Evolutionary conservation across 108 stramenopile genomes (phyloP), one percentile per base, ranked within the genome.

Genomic region (Cyclotella cryptica): DNA sequence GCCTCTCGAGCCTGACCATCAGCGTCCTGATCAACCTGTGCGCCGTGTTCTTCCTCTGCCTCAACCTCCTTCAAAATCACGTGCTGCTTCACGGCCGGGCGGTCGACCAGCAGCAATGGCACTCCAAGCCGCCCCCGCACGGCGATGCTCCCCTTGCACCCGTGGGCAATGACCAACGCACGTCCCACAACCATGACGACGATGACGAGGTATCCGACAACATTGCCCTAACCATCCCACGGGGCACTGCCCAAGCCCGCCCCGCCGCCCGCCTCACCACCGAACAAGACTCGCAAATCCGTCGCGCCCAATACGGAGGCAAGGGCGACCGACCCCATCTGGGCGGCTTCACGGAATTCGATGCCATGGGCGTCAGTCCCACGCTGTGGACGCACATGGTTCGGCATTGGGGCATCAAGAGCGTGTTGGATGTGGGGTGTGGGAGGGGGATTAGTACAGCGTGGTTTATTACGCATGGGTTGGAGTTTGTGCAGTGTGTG

Each of bases 381-480:
- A 22, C 19, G 18, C 43, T 77, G 0, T 93, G 89, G 89, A 75
- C 63, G 15, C 54, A 67, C 57, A 86, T 89, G 84, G 30, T 89
- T 12, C 17, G 58, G 27, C 59, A 85, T 29, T 68, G 73, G 22
- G 87, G 86, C 10, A 71, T 94, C 58, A 86, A 89, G 67, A 81
- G 79, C 7, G 41, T 94, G 0, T 46, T 94, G n/a, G 93, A 94
- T 67, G 84, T 94, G 14, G 93, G 93, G 35, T 94, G 93, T 66
- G 93, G 93, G 3, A 86, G 80, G 64, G 93, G 93, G 0, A 75
- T 81, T 18, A 75, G 72, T 12, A 87, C 90, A 1, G 55, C 71
- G 13, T 94, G 88, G 87, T 94, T 94, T 63, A 54, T 77, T 21
- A 24, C 59, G 10, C 87, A 90, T 55, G 84, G 80, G 22, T 73